Conservation (phyloP, 805 yeast species). For the Wickerhamomyces pijperi region DNA sequence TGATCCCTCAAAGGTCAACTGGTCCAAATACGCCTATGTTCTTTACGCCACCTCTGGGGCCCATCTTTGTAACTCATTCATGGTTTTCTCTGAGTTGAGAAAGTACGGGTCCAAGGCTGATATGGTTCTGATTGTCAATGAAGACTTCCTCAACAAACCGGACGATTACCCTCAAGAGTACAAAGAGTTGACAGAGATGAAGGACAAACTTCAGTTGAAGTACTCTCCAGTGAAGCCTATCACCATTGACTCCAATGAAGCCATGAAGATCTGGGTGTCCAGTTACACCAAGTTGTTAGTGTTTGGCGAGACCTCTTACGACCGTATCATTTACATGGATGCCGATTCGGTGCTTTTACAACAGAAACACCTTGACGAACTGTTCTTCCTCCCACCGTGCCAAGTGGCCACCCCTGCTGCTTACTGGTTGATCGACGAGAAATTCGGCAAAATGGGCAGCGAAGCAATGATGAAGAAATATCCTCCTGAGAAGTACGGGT, state of each 20-base stretch:
- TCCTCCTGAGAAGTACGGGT: slow-evolving; percentile 11
- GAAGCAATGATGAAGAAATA: slow-evolving; percentile 11
- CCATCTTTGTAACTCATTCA: slow-evolving; percentile 41
- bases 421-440: slow-evolving; percentile 25
- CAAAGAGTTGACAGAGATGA: slow-evolving; percentile 2
- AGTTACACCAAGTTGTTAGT: slow-evolving; percentile 46
- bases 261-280: slow-evolving; percentile 28
- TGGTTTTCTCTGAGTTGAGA: slow-evolving; percentile 32
- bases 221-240: slow-evolving; percentile 10
- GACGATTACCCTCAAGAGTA: slow-evolving; percentile 5
- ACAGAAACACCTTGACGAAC: slow-evolving; percentile 32
- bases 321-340: slow-evolving; percentile 46
- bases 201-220: slow-evolving; percentile 9
- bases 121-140: slow-evolving; percentile 32
- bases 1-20: slow-evolving; percentile 19
- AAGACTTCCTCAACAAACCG: slow-evolving; percentile 16
- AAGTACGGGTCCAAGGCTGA: slow-evolving; percentile 30
- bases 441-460: slow-evolving; percentile 14
- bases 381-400: slow-evolving; percentile 37
- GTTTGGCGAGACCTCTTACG: slow-evolving; percentile 37
- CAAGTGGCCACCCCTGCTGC: slow-evolving; percentile 35
- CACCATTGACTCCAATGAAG: slow-evolving; percentile 5
- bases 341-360: slow-evolving; percentile 36
- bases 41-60: slow-evolving; percentile 45
- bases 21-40: slow-evolving; percentile 43